A percentile compares a stretch with the other conserved stretches of the same genome.
Conservation (phyloP, 768 basidiomycete genomes). For the Boletus sensibilis region DNA sequence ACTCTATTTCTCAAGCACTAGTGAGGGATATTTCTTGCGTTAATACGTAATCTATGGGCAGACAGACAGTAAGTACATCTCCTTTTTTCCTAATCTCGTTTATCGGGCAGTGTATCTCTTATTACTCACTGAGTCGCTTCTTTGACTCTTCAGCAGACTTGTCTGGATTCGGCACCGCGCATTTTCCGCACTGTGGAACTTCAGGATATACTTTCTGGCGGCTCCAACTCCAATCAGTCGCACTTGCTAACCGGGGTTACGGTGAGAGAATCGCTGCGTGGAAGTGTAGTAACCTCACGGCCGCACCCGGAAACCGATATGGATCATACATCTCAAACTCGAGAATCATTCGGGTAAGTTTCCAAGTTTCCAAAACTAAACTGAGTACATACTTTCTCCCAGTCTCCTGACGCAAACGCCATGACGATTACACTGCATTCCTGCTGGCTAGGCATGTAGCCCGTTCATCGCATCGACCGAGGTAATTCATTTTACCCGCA, state of each 20-base stretch:
- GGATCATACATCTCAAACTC: not conserved
- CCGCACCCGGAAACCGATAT: slow-evolving; percentile 13
- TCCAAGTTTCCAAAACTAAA: not conserved
- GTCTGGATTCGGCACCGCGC: slow-evolving; percentile 40
- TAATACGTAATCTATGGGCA: no score
- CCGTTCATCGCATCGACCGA: no score
- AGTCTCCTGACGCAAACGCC: not conserved
- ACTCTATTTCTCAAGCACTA: no score
- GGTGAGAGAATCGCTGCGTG: not conserved
- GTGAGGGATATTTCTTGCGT: no score
- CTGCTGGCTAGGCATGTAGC: no score
- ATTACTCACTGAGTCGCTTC: not conserved
- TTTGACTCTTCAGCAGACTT: slow-evolving; percentile 44
- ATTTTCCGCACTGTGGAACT: not conserved
- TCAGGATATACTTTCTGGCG: not conserved
- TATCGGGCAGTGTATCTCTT: no score
- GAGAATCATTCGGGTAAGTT: not conserved
- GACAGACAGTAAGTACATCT: no score
- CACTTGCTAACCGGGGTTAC: not conserved
- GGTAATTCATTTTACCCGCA: no score
- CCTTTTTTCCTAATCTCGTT: no score
- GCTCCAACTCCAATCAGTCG: not conserved
- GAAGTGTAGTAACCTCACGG: slow-evolving; percentile 41
- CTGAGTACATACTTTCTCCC: not conserved
- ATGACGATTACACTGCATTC: no score